These are phyloP conservation scores for Plantago coronopus DNA, from an alignment of 305 asterid genomes.

Conservation along the genomic window DNA sequence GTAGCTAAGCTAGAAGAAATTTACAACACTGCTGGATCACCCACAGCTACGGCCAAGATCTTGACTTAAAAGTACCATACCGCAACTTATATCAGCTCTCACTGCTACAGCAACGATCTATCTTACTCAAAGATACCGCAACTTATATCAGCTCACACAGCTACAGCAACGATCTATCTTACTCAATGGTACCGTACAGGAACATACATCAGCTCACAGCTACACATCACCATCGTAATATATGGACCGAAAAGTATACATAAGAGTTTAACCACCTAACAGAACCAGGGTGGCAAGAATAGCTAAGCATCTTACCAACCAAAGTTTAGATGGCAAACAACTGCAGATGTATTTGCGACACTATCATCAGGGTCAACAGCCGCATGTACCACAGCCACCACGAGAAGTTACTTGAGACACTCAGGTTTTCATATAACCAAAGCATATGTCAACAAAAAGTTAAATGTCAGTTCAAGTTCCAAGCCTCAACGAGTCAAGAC, in stretches of 20 bases:
- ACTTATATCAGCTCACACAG: constrained; percentile 37
- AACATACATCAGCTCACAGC: constrained; percentile 30
- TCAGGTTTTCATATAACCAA: constrained; percentile 6
- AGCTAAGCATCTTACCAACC: constrained; percentile 17
- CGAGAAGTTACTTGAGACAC: constrained; percentile 26
- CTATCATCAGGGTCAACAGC: constrained; percentile 19
- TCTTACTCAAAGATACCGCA: constrained; percentile 37
- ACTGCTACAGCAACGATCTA: constrained; percentile 32
- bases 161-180: constrained; percentile 44
- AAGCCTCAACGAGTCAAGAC: not conserved
- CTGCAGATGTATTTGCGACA: not conserved
- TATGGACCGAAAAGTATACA: constrained; percentile 3
- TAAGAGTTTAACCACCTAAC: constrained; percentile 3
- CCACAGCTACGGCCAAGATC: constrained; percentile 41
- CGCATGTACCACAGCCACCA: constrained; percentile 31
- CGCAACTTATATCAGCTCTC: constrained; percentile 33
- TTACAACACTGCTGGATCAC: constrained; percentile 36
- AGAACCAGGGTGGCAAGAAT: not conserved
- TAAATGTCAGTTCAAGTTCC: not conserved
- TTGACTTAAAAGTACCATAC: constrained; percentile 37
- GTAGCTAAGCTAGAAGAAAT: constrained; percentile 38
- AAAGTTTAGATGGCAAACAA: constrained; percentile 8
- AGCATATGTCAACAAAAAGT: constrained; percentile 20
- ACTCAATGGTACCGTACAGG: constrained; percentile 38
- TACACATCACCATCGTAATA: constrained; percentile 7